Conservation (phyloP, 2,329 filamentous ascomycete genomes). For the Microcyclospora pomicola region DNA sequence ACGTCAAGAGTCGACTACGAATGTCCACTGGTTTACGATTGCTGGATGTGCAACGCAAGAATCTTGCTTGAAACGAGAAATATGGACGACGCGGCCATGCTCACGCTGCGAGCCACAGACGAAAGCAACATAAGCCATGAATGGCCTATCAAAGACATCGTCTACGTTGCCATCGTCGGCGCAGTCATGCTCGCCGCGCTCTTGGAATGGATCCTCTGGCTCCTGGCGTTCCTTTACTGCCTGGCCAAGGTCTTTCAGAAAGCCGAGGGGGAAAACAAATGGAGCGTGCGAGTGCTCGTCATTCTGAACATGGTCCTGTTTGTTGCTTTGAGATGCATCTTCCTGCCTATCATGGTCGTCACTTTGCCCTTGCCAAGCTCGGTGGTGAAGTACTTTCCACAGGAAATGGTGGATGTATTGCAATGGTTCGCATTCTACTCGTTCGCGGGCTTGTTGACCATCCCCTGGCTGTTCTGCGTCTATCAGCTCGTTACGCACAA, state of each 20-base stretch:
- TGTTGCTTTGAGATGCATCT: conserved; percentile 66
- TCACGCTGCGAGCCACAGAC: too few species aligned
- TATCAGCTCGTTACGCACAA: conserved; percentile 83
- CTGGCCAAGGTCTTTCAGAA: conserved; percentile 77
- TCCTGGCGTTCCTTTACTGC: conserved; percentile 88
- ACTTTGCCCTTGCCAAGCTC: conserved; percentile 69
- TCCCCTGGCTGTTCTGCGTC: conserved; percentile 87
- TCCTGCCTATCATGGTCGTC: conserved; percentile 86
- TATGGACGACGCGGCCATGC: too few species aligned
- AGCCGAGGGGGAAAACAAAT: conserved; percentile 44
- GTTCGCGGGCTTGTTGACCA: conserved; percentile 68
- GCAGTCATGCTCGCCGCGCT: conserved; percentile 70
- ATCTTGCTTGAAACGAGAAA: too few species aligned
- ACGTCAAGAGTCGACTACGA: too few species aligned
- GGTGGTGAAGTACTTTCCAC: conserved; percentile 60
- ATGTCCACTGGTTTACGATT: too few species aligned
- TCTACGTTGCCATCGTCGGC: conserved; percentile 71
- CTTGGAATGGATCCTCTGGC: conserved; percentile 89
- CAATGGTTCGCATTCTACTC: conserved; percentile 96
- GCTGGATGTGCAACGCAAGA: too few species aligned
- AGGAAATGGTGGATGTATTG: conserved; percentile 51
- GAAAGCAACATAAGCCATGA: too few species aligned
- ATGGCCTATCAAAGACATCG: conserved; percentile 45
- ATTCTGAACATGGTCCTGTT: conserved; percentile 62
- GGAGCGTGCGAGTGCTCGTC: conserved; percentile 68